Base-by-base conservation (phyloP, 768 basidiomycete species). In the Tulasnella sp. region DNA sequence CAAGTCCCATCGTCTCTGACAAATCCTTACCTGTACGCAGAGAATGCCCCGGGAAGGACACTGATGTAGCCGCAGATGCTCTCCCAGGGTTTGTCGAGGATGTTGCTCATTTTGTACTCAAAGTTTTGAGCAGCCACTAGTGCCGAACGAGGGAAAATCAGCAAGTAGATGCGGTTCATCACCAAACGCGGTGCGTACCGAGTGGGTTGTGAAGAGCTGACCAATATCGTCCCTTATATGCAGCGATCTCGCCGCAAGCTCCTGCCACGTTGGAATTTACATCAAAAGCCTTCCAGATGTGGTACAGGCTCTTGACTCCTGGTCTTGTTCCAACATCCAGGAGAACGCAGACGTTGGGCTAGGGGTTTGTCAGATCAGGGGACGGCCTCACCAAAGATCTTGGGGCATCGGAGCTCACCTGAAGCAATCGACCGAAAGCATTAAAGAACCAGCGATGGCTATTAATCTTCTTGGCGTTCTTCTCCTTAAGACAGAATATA, bases 391-490 rank as follows among this genome's bases (percentile, higher is more conserved):
- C 11, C 70, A 26, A 40, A 39, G 9, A 15, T 1, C 32, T 35
- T 35, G 79, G 78, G 74, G 80, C 20, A 26, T n/a, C 26, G 26
- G 23, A 42, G 35, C 46, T 55, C 80, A 82, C 69, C 81, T 93
- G 80, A 39, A 98, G 84, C 83, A 96, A 86, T 0, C 91, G 88
- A 0, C 89, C 93, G 83, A 98, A 93, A 0, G 95, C 96, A 83
- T 98, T 98, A 85, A 99, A 98, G 84, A 96, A 97, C 96, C 96
- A 98, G 71, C 96, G 87, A 82, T 98, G 96, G 70, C 92, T 94
- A 83, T 98, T 98, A 82, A 98, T 96, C 86, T 98, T 98, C 87
- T 96, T 96, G 83, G 94, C 92, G 83, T 97, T 98, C 86, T 90
- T 93, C 86, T 96, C 95, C 86, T 95, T 94, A 7, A 70, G 55